These are phyloP conservation scores for Byssoonygena ceratinophila DNA, from an alignment of 2,329 filamentous ascomycete species.

Conservation along the genomic window DNA sequence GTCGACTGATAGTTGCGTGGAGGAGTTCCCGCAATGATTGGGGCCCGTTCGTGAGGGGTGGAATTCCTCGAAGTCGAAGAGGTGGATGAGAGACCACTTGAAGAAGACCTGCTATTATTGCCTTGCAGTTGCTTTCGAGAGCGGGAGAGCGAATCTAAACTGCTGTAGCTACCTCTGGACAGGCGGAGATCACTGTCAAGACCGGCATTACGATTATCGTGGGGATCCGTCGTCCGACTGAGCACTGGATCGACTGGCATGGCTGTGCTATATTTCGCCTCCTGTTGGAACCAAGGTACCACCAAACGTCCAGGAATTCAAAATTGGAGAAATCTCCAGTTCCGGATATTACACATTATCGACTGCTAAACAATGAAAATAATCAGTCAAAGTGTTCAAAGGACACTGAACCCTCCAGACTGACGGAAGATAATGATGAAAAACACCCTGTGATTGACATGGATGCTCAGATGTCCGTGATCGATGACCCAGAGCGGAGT, in stretches of 20 bases:
- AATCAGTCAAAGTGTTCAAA: background rate
- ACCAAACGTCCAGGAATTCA: background rate
- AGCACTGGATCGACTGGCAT: slow-evolving; percentile 1
- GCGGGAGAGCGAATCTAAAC: background rate
- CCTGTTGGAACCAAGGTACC: slow-evolving; percentile 4
- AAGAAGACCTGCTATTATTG: slow-evolving; percentile 7
- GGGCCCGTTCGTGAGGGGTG: slow-evolving; percentile 3
- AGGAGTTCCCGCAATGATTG: slow-evolving; percentile 8
- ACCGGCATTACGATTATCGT: background rate
- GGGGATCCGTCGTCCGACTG: background rate
- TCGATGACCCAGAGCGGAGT: background rate
- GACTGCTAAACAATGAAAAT: background rate
- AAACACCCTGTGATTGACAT: background rate
- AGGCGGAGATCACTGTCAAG: background rate
- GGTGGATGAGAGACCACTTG: slow-evolving; percentile 4
- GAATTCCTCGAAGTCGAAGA: slow-evolving; percentile 6
- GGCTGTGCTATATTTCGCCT: background rate
- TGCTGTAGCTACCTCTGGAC: background rate
- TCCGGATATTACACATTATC: background rate
- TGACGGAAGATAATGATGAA: background rate
- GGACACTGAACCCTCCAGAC: background rate
- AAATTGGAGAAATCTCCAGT: background rate
- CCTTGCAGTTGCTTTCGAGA: background rate
- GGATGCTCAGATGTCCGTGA: background rate
- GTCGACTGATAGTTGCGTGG: slow-evolving; percentile 28